Conservation (phyloP, 23 red algal genomes). For the Cyanidium caldarium region DNA sequence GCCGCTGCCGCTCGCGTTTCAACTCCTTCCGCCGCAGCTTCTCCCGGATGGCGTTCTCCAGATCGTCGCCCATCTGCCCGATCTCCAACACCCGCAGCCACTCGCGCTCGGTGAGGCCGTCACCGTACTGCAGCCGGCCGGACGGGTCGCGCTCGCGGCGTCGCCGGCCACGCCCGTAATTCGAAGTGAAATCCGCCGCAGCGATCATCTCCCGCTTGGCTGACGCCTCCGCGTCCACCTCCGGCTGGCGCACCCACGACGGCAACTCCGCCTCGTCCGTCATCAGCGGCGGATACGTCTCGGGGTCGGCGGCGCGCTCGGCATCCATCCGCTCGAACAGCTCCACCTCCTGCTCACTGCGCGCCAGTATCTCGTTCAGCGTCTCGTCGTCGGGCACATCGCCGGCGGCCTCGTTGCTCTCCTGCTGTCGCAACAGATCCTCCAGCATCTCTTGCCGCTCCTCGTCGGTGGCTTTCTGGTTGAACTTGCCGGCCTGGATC, state of each 20-base stretch:
- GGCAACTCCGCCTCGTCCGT: constrained; percentile 52
- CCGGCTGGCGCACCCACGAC: constrained; percentile 33
- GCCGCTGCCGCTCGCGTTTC: not conserved
- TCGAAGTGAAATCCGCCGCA: constrained; percentile 9
- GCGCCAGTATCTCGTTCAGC: constrained; percentile 48
- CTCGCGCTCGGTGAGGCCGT: constrained; percentile 82
- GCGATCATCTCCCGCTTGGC: constrained; percentile 14
- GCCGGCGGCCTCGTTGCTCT: constrained; percentile 35
- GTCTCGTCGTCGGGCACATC: constrained; percentile 49
- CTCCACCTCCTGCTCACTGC: constrained; percentile 66
- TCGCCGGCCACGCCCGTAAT: constrained; percentile 42
- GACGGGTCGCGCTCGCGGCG: constrained; percentile 32
- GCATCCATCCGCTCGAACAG: constrained; percentile 67
- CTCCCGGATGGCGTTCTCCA: not conserved
- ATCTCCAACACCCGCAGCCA: not conserved
- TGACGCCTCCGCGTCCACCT: constrained; percentile 18
- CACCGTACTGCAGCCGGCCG: constrained; percentile 28
- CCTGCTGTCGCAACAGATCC: constrained; percentile 42
- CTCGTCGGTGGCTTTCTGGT: constrained; percentile 69
- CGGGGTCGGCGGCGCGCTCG: constrained; percentile 8
- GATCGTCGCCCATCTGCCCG: not conserved
- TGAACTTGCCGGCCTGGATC: constrained; percentile 96
- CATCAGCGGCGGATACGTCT: constrained; percentile 12
- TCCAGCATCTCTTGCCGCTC: constrained; percentile 75
- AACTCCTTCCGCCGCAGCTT: not conserved